Percentiles rank a stretch among this genome's conserved stretches.
Conservation (phyloP, 768 basidiomycete species). For the Pulveroboletus ravenelii region DNA sequence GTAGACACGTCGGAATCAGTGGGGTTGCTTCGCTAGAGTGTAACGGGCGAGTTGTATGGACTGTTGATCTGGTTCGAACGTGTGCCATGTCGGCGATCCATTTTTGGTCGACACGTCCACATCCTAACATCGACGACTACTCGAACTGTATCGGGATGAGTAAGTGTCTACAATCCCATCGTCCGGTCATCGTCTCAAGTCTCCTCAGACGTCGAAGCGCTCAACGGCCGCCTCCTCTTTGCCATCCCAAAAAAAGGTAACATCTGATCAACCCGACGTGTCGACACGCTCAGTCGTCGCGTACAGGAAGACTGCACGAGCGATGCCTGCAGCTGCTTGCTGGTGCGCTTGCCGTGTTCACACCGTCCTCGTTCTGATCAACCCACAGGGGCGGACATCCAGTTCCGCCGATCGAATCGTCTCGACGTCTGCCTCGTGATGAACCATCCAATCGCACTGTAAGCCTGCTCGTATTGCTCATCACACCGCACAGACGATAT, state of each 20-base stretch:
- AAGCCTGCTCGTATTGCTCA: slow-evolving; percentile 20
- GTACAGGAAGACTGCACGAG: slow-evolving; percentile 80
- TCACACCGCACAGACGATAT: no score
- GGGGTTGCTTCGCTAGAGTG: no score
- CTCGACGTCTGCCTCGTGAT: slow-evolving; percentile 91
- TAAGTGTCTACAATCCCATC: slow-evolving; percentile 1
- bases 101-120: no score
- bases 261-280: not conserved
- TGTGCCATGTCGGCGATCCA: no score
- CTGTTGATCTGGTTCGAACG: no score
- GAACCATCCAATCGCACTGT: slow-evolving; percentile 95
- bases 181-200: not conserved
- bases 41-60: no score
- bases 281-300: not conserved
- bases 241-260: slow-evolving; percentile 97
- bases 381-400: slow-evolving; percentile 82
- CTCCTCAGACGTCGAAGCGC: slow-evolving; percentile 57
- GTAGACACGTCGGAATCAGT: no score
- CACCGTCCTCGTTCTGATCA: not conserved
- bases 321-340: slow-evolving; percentile 82
- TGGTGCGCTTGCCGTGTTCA: slow-evolving; percentile 43
- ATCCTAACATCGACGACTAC: no score
- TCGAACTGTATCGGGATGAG: no score
- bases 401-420: slow-evolving; percentile 82
- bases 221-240: slow-evolving; percentile 84